Percentiles rank a stretch among this genome's conserved stretches.
Evolutionary conservation across 352 stramenopile species (phyloP).

Genomic region (Saprolegnia diclina): DNA sequence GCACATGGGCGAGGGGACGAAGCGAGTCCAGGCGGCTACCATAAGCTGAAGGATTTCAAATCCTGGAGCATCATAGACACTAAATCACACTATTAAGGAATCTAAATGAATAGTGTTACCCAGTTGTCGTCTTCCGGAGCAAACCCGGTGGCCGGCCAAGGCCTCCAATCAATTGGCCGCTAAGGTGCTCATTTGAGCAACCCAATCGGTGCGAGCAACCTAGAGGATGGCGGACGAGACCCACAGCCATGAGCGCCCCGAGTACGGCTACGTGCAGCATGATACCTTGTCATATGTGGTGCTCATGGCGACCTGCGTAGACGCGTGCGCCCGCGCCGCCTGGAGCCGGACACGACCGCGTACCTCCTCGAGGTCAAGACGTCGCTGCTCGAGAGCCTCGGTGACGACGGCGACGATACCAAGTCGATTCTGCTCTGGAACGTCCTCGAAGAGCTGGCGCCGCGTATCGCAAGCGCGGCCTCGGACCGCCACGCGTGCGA

Average conservation of each 20-base stretch:
- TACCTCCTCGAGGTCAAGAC: constrained; percentile 80
- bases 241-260: neutral
- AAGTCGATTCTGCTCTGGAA: constrained; percentile 67
- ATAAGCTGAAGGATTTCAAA: no score
- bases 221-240: neutral
- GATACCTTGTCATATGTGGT: no score
- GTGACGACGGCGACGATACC: constrained; percentile 49
- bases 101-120: no score
- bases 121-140: neutral
- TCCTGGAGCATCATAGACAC: no score
- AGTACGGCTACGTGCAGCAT: neutral
- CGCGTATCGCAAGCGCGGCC: constrained; percentile 58
- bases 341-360: constrained; percentile 72
- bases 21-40: no score
- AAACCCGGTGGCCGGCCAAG: neutral
- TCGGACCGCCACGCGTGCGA: constrained; percentile 71
- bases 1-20: no score
- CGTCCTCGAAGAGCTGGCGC: constrained; percentile 70
- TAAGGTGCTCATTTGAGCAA: neutral
- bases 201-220: neutral
- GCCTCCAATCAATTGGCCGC: neutral
- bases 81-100: no score
- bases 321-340: constrained; percentile 58
- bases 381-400: constrained; percentile 47
- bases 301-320: constrained; percentile 29